phyloP scores from a whole-genome alignment of 768 basidiomycete species.

The Xerocomellus chrysenteron region DNA sequence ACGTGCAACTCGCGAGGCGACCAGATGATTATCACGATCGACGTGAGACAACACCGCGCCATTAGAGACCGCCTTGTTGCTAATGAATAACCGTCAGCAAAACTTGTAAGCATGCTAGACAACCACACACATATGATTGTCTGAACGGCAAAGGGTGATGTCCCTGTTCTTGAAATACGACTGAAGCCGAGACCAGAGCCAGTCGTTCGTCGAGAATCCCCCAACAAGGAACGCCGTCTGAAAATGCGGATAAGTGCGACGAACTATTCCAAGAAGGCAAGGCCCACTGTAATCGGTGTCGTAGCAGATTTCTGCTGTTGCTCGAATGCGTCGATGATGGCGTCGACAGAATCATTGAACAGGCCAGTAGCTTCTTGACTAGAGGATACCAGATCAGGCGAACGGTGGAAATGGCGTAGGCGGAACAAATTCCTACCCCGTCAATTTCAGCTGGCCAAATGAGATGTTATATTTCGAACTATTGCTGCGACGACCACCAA shows the following conservation, averaged over 20 bases:
- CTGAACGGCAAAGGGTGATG: slow-evolving; percentile 4
- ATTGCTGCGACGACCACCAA: background rate
- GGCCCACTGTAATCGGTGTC: slow-evolving; percentile 1
- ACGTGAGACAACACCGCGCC: slow-evolving; percentile 6
- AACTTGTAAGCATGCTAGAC: background rate
- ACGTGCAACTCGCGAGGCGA: background rate
- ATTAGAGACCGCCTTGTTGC: slow-evolving; percentile 8
- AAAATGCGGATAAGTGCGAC: background rate
- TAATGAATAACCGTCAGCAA: background rate
- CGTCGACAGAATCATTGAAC: slow-evolving; percentile 8
- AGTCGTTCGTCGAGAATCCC: slow-evolving; percentile 6
- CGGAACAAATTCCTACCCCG: slow-evolving; percentile 10
- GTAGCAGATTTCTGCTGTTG: slow-evolving; percentile 1
- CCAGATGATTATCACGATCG: background rate
- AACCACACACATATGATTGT: slow-evolving; percentile 6
- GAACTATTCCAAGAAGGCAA: background rate
- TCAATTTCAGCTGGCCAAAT: slow-evolving; percentile 7
- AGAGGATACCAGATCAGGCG: background rate
- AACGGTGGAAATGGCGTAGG: too few species aligned
- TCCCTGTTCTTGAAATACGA: slow-evolving; percentile 5
- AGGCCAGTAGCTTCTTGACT: slow-evolving; percentile 12
- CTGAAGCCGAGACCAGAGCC: slow-evolving; percentile 11
- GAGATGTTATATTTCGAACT: background rate
- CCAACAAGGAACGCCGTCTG: slow-evolving; percentile 17
- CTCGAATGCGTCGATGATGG: slow-evolving; percentile 12